These are phyloP conservation scores for Mycena capillaripes DNA, from an alignment of 768 basidiomycete species.

Conservation along the genomic window DNA sequence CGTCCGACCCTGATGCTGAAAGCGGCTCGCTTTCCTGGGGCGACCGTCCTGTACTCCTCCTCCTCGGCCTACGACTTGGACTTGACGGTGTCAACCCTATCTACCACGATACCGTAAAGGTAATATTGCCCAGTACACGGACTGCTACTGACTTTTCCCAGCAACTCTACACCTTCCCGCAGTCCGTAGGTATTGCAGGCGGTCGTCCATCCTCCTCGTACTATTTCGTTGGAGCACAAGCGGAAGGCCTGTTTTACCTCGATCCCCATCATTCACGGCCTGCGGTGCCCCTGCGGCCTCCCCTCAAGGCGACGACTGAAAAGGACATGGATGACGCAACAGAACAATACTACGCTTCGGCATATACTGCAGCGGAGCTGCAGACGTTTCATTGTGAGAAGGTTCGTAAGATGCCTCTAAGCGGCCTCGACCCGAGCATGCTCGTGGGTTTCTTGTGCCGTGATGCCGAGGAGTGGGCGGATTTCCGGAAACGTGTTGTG, in stretches of 20 bases:
- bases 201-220: slow-evolving; percentile 97
- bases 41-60: slow-evolving; percentile 84
- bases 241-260: slow-evolving; percentile 87
- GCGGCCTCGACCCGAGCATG: slow-evolving; percentile 96
- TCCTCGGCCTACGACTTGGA: slow-evolving; percentile 90
- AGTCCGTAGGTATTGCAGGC: slow-evolving; percentile 96
- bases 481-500: slow-evolving; percentile 78
- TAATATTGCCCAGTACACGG: slow-evolving; percentile 34
- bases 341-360: slow-evolving; percentile 76
- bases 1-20: slow-evolving; percentile 44
- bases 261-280: slow-evolving; percentile 87
- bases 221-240: slow-evolving; percentile 96
- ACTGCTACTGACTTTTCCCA: slow-evolving; percentile 44
- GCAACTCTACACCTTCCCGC: slow-evolving; percentile 93
- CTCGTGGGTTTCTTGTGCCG: slow-evolving; percentile 91
- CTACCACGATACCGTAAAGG: slow-evolving; percentile 85
- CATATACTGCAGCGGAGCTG: slow-evolving; percentile 82
- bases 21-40: slow-evolving; percentile 71
- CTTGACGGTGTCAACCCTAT: slow-evolving; percentile 95
- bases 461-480: slow-evolving; percentile 88
- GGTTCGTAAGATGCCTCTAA: slow-evolving; percentile 93
- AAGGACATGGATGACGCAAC: slow-evolving; percentile 52
- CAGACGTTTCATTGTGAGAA: slow-evolving; percentile 97
- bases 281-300: slow-evolving; percentile 76
- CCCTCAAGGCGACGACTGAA: slow-evolving; percentile 3